phyloP scores from a whole-genome alignment of 2,329 filamentous ascomycete genomes.

The Lachnellula subtilissima region DNA sequence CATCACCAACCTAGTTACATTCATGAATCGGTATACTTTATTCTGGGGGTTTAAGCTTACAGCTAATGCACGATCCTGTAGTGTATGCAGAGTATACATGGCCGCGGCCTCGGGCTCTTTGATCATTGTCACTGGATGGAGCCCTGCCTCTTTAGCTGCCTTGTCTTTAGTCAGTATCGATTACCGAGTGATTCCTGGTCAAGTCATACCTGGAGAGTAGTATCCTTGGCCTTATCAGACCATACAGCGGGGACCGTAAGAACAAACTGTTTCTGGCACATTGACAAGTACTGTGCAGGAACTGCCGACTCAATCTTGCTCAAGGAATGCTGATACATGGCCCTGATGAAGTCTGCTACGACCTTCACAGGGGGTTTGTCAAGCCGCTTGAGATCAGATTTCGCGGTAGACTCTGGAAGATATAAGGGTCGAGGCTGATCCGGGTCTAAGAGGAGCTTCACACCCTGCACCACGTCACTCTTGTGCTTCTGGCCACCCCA shows the following conservation, averaged over 20 bases:
- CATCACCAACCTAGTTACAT: constrained; percentile 23
- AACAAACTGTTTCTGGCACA: constrained; percentile 47
- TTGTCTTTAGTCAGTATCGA: constrained; percentile 19
- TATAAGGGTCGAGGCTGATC: constrained; percentile 16
- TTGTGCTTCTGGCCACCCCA: constrained; percentile 12
- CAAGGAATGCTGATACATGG: constrained; percentile 41
- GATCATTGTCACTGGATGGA: constrained; percentile 6
- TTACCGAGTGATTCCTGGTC: constrained; percentile 27
- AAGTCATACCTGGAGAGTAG: constrained; percentile 41
- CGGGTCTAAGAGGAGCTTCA: constrained; percentile 28
- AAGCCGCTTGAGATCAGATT: constrained; percentile 35
- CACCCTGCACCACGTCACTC: constrained; percentile 7
- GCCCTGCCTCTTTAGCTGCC: constrained; percentile 9
- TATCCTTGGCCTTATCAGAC: constrained; percentile 49
- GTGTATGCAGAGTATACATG: constrained; percentile 10
- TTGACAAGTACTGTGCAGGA: constrained; percentile 38
- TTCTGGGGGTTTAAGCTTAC: background rate
- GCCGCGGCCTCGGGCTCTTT: constrained; percentile 21
- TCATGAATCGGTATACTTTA: background rate
- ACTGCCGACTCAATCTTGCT: constrained; percentile 40
- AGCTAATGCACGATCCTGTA: background rate
- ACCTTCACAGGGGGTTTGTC: constrained; percentile 45
- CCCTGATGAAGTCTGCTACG: constrained; percentile 32
- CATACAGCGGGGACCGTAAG: constrained; percentile 56
- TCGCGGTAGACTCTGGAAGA: constrained; percentile 6